phyloP scores from a whole-genome alignment of 371 early-diverging fungal species.

The Rhizopus microsporus region DNA sequence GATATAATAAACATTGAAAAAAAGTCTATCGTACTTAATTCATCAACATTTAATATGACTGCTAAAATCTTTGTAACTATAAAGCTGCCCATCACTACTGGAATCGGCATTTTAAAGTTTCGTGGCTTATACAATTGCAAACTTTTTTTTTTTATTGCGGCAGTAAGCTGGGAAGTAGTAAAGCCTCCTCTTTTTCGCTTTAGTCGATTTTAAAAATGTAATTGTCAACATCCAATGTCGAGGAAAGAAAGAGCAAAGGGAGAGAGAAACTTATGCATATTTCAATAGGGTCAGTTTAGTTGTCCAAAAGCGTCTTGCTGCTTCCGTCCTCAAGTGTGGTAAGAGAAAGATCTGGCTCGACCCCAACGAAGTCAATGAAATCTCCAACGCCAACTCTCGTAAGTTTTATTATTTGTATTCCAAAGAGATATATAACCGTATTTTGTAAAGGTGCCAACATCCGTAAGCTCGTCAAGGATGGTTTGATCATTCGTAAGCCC shows the following conservation, averaged over 20 bases:
- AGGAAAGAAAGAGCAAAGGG: background rate
- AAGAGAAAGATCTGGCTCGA: constrained; percentile 99
- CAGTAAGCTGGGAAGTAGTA: background rate
- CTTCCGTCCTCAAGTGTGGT: constrained; percentile 98
- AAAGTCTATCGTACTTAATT: too few relatives aligned
- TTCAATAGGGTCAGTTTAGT: constrained; percentile 72
- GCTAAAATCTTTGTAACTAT: too few relatives aligned
- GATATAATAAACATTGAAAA: too few relatives aligned
- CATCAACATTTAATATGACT: too few relatives aligned
- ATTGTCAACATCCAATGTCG: background rate
- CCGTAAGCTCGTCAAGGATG: constrained; percentile 97
- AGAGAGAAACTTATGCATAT: background rate
- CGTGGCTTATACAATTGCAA: constrained; percentile 5
- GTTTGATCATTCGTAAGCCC: constrained; percentile 98
- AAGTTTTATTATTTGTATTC: constrained; percentile 7
- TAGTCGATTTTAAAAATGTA: constrained; percentile 10
- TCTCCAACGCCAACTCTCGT: constrained; percentile 97
- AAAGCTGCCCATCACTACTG: too few relatives aligned
- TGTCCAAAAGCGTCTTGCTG: constrained; percentile 95
- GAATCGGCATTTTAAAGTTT: background rate
- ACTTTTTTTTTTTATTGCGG: constrained; percentile 4
- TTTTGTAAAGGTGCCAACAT: constrained; percentile 83
- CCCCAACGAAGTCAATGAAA: constrained; percentile 95
- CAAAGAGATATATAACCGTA: background rate
- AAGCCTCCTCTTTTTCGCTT: constrained; percentile 8